Evolutionary conservation across 2,329 filamentous ascomycete species (phyloP), one percentile per base, ranked within the genome.

Genomic region (Fusarium sp.): DNA sequence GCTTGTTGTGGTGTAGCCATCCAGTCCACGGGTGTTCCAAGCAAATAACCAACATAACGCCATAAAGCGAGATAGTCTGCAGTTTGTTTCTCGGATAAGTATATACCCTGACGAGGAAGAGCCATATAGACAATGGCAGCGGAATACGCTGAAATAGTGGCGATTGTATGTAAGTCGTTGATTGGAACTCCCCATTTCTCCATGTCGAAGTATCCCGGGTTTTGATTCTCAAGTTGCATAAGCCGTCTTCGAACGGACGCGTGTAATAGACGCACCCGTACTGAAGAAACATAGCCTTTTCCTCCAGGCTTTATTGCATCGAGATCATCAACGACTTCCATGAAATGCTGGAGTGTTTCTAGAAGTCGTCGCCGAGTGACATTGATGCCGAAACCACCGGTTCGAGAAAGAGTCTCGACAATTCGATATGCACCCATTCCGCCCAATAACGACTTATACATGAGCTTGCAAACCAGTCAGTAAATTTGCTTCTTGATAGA

Each of bases 271-370:
- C 91, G 86, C 12, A 93, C 91, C 9, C 91, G 87, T 17, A 93
- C 85, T 4, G 89, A 89, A 6, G 90, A 90, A 8, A 86, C 84
- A 68, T 89, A 89, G 2, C 90, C 91, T 15, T 87, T 88, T 4
- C 9, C 93, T 5, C 90, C 91, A 0, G 92, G 93, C 72, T 91
- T 85, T 74, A 96, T 89, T 8, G 89, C 89, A 30, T 89, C 86
- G 5, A 94, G 78, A 12, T 89, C 90, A 48, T 86, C 84, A 9
- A 92, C 92, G 55, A 93, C 91, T 79, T 94, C 91, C 11, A 95
- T 86, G 18, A 94, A 89, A 80, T 94, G 91, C 79, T 95, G 93
- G 5, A 92, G 91, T 3, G 93, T 95, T 81, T 95, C 92, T 34
- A 87, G 81, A 20, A 87, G 83, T 8, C 93, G 86, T 22, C 89